Percentiles rank a stretch among this genome's conserved stretches.
These are phyloP conservation scores for Lathyrus tuberosus DNA, from an alignment of 306 rosid species.

Conservation along the genomic window DNA sequence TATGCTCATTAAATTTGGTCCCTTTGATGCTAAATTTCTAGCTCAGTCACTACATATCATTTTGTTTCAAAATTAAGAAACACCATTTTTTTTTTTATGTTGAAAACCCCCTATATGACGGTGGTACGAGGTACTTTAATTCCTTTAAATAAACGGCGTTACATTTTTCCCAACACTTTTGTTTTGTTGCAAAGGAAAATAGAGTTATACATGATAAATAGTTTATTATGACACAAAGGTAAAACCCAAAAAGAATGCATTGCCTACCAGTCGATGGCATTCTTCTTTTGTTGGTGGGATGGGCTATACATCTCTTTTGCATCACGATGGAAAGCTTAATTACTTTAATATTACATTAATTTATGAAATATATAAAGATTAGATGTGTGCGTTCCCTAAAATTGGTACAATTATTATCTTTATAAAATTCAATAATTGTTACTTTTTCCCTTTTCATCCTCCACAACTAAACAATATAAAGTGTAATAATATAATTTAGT, in stretches of 20 bases:
- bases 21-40: too few relatives aligned
- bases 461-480: conserved; percentile 40
- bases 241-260: conserved; percentile 12
- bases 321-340: conserved; percentile 43
- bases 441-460: conserved; percentile 24
- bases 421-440: conserved; percentile 37
- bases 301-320: conserved; percentile 43
- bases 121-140: conserved; percentile 31
- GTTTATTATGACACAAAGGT: neutral
- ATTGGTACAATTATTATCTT: conserved; percentile 37
- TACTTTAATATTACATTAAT: conserved; percentile 27
- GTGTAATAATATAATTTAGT: conserved; percentile 14
- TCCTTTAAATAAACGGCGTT: conserved; percentile 36
- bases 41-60: too few relatives aligned
- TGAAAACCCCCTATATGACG: neutral
- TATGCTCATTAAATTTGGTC: too few relatives aligned
- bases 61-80: too few relatives aligned
- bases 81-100: too few relatives aligned
- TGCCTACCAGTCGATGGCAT: conserved; percentile 39
- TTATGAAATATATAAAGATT: neutral
- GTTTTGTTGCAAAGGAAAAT: conserved; percentile 4
- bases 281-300: conserved; percentile 47
- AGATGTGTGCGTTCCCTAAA: conserved; percentile 3
- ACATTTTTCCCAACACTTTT: neutral
- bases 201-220: conserved; percentile 1